A percentile compares a stretch with the other conserved stretches of the same genome.
These are phyloP conservation scores for Madurella fahalii DNA, from an alignment of 2,329 filamentous ascomycete genomes.

Conservation along the genomic window DNA sequence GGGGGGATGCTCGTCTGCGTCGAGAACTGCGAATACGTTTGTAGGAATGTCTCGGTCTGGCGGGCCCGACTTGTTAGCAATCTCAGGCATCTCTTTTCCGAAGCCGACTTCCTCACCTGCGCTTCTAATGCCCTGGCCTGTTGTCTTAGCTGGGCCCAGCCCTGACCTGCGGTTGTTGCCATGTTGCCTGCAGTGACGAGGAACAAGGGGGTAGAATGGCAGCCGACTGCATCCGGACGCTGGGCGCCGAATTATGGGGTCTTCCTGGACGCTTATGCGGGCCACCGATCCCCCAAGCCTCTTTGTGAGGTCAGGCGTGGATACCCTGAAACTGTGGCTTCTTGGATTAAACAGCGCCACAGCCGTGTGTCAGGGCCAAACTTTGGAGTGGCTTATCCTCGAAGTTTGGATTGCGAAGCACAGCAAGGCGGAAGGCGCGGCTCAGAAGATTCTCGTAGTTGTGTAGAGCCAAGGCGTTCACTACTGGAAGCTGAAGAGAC, in stretches of 20 bases:
- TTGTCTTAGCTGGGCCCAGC: slow-evolving; percentile 93
- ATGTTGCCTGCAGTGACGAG: slow-evolving; percentile 19
- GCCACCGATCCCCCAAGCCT: neutral
- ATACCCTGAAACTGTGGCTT: neutral
- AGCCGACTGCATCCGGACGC: slow-evolving; percentile 11
- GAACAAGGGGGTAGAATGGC: slow-evolving; percentile 1
- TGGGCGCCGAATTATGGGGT: slow-evolving; percentile 1
- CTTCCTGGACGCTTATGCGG: neutral
- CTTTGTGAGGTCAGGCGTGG: slow-evolving; percentile 9
- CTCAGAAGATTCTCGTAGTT: no score
- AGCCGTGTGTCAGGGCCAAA: neutral
- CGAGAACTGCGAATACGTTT: slow-evolving; percentile 87
- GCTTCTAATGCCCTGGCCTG: slow-evolving; percentile 85
- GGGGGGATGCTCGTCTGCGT: slow-evolving; percentile 72
- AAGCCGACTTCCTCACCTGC: slow-evolving; percentile 56
- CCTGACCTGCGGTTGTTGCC: slow-evolving; percentile 34
- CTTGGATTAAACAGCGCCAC: neutral
- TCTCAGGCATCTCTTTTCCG: neutral
- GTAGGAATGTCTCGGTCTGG: slow-evolving; percentile 79
- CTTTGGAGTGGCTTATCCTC: no score
- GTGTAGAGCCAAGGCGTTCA: no score
- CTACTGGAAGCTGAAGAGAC: no score
- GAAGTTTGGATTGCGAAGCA: no score
- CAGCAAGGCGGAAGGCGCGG: no score
- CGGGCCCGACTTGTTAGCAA: neutral